These are phyloP conservation scores for Rhizophora apiculata DNA, from an alignment of 345 rosid species.

Conservation along the genomic window DNA sequence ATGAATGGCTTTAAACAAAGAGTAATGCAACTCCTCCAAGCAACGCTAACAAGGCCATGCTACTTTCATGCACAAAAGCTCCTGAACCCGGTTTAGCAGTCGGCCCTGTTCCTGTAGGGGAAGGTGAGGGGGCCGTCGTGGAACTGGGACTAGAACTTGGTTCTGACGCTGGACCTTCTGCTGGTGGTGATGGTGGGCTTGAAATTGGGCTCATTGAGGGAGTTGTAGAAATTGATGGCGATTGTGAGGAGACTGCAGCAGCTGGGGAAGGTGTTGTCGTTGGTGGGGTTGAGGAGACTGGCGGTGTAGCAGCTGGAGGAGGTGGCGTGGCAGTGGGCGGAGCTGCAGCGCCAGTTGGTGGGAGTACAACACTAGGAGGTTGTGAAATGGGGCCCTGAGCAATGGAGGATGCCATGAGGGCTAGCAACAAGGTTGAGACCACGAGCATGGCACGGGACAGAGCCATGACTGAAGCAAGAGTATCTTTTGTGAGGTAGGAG, in stretches of 20 bases:
- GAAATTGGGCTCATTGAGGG: background rate
- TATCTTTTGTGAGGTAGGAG: background rate
- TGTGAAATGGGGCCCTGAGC: constrained; percentile 31
- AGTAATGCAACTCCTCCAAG: constrained; percentile 37
- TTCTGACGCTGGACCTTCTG: background rate
- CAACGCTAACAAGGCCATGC: constrained; percentile 26
- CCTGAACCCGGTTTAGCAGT: constrained; percentile 20
- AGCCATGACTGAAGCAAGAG: constrained; percentile 27
- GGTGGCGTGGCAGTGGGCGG: constrained; percentile 9
- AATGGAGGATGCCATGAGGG: constrained; percentile 17
- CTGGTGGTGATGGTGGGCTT: background rate
- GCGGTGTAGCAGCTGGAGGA: constrained; percentile 6
- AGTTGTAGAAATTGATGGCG: background rate
- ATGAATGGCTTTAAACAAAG: constrained; percentile 24
- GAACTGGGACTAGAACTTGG: background rate
- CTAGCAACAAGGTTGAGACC: constrained; percentile 15
- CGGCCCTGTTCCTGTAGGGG: background rate
- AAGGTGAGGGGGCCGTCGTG: background rate
- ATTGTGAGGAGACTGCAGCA: background rate
- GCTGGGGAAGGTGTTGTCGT: constrained; percentile 5
- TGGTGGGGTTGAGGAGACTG: constrained; percentile 6
- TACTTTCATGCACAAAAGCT: constrained; percentile 28
- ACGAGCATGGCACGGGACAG: constrained; percentile 32
- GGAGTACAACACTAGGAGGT: constrained; percentile 13
- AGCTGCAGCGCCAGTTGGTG: constrained; percentile 11